Conservation (phyloP, 345 rosid species). For the Melaleuca quinquenervia region DNA sequence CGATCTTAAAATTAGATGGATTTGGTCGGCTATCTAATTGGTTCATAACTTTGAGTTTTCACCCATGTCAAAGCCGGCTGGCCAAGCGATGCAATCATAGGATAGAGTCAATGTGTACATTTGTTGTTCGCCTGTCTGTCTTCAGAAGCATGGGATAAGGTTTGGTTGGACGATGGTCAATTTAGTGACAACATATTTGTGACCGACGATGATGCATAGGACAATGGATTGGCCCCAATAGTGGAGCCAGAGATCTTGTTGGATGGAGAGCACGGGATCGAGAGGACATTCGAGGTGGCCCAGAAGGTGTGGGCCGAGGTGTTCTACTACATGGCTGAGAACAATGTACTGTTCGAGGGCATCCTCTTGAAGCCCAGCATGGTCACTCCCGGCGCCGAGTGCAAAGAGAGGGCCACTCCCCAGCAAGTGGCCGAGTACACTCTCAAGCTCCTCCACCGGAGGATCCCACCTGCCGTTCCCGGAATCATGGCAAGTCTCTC, state of each 20-base stretch:
- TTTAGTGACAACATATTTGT: neutral
- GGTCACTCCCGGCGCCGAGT: conserved; percentile 99
- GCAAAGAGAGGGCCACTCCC: conserved; percentile 78
- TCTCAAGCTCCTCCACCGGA: conserved; percentile 77
- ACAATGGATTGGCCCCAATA: conserved; percentile 92
- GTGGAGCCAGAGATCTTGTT: conserved; percentile 99
- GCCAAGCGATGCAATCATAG: neutral
- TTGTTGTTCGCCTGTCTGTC: neutral
- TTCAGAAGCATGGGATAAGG: neutral
- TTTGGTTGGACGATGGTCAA: neutral
- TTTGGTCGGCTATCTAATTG: neutral
- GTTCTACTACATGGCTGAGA: conserved; percentile 91
- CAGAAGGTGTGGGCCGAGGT: conserved; percentile 97
- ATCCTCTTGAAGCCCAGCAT: conserved; percentile 97
- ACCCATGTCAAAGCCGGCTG: neutral
- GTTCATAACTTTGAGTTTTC: neutral
- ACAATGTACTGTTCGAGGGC: conserved; percentile 94
- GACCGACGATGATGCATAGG: conserved; percentile 27
- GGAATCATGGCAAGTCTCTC: conserved; percentile 85
- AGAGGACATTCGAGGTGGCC: conserved; percentile 94
- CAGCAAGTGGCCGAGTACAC: conserved; percentile 82
- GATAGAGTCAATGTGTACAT: neutral
- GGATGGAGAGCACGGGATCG: conserved; percentile 91
- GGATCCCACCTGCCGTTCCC: conserved; percentile 90
- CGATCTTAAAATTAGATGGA: neutral